These are phyloP conservation scores for Vickermania ingenoplastis DNA, from an alignment of 208 protist genomes.

Conservation along the genomic window DNA sequence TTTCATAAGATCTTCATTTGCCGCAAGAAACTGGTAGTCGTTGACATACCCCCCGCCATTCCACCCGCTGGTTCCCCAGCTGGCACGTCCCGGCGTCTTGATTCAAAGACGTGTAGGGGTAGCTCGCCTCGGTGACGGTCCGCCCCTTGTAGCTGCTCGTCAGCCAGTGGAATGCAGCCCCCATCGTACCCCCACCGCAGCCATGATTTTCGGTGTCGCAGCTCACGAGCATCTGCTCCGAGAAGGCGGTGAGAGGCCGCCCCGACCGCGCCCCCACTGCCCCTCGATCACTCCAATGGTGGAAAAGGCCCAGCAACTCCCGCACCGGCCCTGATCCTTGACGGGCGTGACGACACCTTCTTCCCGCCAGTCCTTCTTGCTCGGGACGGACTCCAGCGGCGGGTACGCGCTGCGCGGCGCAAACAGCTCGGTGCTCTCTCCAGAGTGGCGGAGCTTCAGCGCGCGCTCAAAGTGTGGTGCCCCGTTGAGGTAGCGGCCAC, in stretches of 20 bases:
- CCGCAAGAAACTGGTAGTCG: constrained; percentile 34
- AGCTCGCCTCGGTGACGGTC: constrained; percentile 63
- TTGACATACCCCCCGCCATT: constrained; percentile 42
- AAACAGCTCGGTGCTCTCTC: not conserved
- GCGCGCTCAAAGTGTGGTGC: constrained; percentile 18
- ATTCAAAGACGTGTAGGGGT: constrained; percentile 68
- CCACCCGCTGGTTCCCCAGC: constrained; percentile 21
- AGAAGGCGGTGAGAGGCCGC: constrained; percentile 54
- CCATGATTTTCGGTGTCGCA: constrained; percentile 78
- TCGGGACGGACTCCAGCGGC: not conserved
- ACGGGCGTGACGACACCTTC: constrained; percentile 85
- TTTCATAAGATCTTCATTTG: constrained; percentile 52
- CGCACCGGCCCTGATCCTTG: constrained; percentile 92
- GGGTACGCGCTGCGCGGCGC: not conserved
- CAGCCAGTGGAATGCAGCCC: constrained; percentile 70
- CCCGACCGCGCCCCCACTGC: constrained; percentile 41
- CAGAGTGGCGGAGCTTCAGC: constrained; percentile 5
- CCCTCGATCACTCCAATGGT: constrained; percentile 58
- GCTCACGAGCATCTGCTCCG: constrained; percentile 92
- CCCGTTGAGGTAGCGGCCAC: constrained; percentile 23
- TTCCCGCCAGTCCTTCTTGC: constrained; percentile 63
- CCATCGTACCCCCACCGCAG: constrained; percentile 87
- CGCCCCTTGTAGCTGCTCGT: constrained; percentile 37
- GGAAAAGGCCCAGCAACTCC: constrained; percentile 94
- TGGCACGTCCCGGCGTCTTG: constrained; percentile 21